Evolutionary conservation across 495 filamentous ascomycete genomes (phyloP).

Genomic region (Thozetella sp.): DNA sequence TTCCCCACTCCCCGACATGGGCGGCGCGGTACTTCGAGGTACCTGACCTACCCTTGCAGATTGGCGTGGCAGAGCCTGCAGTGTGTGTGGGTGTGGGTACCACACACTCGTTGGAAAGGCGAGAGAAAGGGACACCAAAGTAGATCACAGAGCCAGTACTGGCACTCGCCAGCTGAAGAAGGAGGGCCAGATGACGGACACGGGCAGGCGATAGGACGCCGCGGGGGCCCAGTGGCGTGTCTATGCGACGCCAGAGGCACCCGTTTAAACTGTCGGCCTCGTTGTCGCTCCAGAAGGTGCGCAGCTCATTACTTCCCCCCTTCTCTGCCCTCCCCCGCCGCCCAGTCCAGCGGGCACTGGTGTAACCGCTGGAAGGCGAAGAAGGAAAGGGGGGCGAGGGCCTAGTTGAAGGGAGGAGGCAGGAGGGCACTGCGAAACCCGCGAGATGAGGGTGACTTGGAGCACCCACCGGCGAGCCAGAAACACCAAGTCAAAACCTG

Average conservation of each 20-base stretch:
- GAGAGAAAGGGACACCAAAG: not conserved
- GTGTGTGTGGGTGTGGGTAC: conserved; percentile 1
- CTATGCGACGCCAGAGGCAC: not conserved
- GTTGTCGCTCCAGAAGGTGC: not conserved
- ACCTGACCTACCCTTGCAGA: not conserved
- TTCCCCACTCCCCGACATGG: conserved; percentile 1
- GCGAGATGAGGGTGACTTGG: not conserved
- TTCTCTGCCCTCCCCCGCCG: not conserved
- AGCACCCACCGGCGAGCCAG: too few relatives aligned
- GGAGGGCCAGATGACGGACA: not conserved
- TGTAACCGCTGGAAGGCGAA: not conserved
- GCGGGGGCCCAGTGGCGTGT: not conserved
- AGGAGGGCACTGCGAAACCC: not conserved
- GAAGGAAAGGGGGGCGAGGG: not conserved
- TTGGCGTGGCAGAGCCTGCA: not conserved
- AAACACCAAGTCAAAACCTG: too few relatives aligned
- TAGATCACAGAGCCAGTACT: not conserved
- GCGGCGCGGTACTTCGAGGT: conserved; percentile 1
- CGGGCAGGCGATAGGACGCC: not conserved
- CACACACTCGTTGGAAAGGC: not conserved
- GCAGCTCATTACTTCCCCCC: not conserved
- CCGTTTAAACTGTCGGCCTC: too few relatives aligned
- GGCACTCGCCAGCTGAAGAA: not conserved
- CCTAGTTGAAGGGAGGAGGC: not conserved
- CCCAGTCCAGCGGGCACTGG: not conserved